Conservation (phyloP, 2,329 filamentous ascomycete species). For the Dactylellina parvicollis region DNA sequence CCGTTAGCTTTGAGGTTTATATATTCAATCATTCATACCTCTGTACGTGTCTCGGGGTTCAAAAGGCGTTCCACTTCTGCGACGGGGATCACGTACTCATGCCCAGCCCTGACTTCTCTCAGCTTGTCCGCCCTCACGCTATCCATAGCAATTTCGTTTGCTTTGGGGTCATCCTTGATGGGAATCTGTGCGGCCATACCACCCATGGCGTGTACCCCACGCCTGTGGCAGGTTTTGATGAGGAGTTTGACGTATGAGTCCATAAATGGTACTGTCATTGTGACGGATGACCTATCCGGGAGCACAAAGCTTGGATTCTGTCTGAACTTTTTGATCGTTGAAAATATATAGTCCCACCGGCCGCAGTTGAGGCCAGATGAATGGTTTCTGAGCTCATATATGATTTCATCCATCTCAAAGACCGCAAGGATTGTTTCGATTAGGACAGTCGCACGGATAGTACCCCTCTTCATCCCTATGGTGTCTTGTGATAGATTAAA, state of each 20-base stretch:
- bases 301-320: constrained; percentile 92
- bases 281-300: constrained; percentile 87
- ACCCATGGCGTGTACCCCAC: constrained; percentile 98
- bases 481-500: constrained; percentile 97
- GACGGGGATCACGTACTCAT: constrained; percentile 70
- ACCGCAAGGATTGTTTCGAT: constrained; percentile 98
- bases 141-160: constrained; percentile 95
- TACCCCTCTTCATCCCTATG: constrained; percentile 86
- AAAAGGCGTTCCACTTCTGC: no score
- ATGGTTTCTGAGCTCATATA: constrained; percentile 98
- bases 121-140: constrained; percentile 94
- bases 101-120: constrained; percentile 90
- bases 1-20: not conserved
- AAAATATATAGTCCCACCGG: constrained; percentile 99
- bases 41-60: no score
- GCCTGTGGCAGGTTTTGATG: constrained; percentile 96
- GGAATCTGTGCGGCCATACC: constrained; percentile 99
- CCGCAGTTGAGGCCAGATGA: constrained; percentile 97
- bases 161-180: constrained; percentile 90
- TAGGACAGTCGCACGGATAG: constrained; percentile 91
- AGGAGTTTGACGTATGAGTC: constrained; percentile 94
- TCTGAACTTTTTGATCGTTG: constrained; percentile 99
- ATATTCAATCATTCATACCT: no score
- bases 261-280: constrained; percentile 99
- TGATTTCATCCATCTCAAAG: constrained; percentile 99